Evolutionary conservation across 2,329 filamentous ascomycete genomes (phyloP), one percentile per base, ranked within the genome.

Genomic region (Fusarium goolgardi): DNA sequence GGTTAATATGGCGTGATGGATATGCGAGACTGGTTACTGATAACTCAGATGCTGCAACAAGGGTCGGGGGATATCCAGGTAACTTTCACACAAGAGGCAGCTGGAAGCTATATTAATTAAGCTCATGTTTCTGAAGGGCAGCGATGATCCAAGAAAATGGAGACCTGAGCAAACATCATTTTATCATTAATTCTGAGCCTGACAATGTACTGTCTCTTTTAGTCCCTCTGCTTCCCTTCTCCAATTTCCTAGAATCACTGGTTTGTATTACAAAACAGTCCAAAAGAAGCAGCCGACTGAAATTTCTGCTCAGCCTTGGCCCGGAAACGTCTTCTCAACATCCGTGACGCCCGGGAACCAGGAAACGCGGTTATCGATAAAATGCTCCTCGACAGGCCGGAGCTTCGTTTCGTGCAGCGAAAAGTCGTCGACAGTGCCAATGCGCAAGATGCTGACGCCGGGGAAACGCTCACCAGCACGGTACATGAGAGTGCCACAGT

Each of bases 361-460:
- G 3, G 20, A 18, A 0, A 55, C 50, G 6, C 18, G 34, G 5
- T 37, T 6, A 6, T 44, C 55, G 1, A 18, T 31, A 18, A 37
- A 58, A 13, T 58, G 50, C 6, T 58, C 25, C 23, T 37, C 5
- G 0, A n/a, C 16, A 3, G 50, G 55, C 6, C 16, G 23, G 0
- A 55, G 31, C 3, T 35, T 41, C 0, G 31, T 58, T 10, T 58
- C 39, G 2, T 20, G 7, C 5, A 58, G 20, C 13, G 25, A 13
- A 12, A 58, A 55, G 34, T 58, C 39, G 13, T 58, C 20, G 6
- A 58, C 50, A 0, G 31, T 58, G 18, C 55, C 55, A 4, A 29
- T 35, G 3, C 55, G 41, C 1, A 58, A 31, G 5, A 55, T 6
- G 10, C 55, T 58, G 5, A 6, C 9, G 5, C 20, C 50, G 1